Conservation (phyloP, 2,329 filamentous ascomycete species). For the Aspergillus ibericus region DNA sequence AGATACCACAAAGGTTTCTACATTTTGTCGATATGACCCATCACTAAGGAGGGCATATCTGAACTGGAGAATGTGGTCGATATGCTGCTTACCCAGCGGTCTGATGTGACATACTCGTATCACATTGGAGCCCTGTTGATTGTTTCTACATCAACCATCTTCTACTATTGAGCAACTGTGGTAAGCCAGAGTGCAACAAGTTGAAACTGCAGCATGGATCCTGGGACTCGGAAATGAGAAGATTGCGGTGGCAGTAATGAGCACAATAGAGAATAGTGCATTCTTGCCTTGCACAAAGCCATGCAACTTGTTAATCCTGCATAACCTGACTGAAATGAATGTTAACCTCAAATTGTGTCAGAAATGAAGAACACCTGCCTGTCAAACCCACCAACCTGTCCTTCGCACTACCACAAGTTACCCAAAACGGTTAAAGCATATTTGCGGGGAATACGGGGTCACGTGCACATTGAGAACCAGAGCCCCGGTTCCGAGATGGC, state of each 20-base stretch:
- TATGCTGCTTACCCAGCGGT: neutral
- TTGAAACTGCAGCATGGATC: neutral
- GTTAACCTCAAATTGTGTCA: neutral
- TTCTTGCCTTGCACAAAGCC: neutral
- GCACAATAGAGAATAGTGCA: neutral
- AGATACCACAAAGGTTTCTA: no score
- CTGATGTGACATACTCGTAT: neutral
- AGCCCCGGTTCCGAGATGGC: conserved; percentile 12
- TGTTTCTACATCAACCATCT: neutral
- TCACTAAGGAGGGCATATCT: no score
- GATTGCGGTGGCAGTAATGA: neutral
- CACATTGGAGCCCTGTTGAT: neutral
- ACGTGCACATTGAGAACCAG: conserved; percentile 3
- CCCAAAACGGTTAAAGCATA: conserved; percentile 11
- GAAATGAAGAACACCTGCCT: neutral
- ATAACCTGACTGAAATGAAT: neutral
- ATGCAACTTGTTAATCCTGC: neutral
- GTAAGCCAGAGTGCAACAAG: neutral
- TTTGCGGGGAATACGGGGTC: neutral
- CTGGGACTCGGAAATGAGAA: neutral
- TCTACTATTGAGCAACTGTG: neutral
- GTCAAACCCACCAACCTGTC: neutral
- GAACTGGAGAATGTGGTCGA: neutral
- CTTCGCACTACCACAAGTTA: neutral
- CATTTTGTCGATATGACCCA: no score